Evolutionary conservation across 2,329 filamentous ascomycete genomes (phyloP), one percentile per base, ranked within the genome.

Genomic region (Penicillium sp.): DNA sequence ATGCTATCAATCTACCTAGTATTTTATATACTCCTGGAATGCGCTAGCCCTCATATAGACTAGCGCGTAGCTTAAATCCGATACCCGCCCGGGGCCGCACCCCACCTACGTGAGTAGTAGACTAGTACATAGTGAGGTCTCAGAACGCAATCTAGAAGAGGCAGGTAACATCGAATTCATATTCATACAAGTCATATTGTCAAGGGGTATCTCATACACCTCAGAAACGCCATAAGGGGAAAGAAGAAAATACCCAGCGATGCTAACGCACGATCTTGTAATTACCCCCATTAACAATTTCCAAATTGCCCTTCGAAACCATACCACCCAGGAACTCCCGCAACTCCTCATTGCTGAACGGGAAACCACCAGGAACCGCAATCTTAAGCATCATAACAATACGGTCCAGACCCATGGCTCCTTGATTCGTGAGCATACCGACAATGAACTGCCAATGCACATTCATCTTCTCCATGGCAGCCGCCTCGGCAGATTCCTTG

Each of bases 381-480:
- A 97, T 92, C 72, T 89, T 89, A 78, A 99, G 79, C 89, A 97
- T 96, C 86, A 91, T 95, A 8, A 84, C 80, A 57, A 99, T 95
- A 66, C 90, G 82, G 47, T 78, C 78, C 51, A 91, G 74, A 42
- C 88, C 85, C 88, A 96, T 93, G 25, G 86, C 82, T 14, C 86
- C 86, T 60, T 89, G 87, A 69, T 96, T 96, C 54, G 89, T 96
- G 70, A 99, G 75, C 93, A 99, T 97, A 43, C 89, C 89, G 49
- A 90, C 77, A 50, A 99, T 90, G 67, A 95, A 97, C 63, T 91
- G 87, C 82, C 88, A 89, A 70, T 96, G 95, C 33, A 95, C 80
- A 36, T 79, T 76, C 68, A 81, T 82, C 62, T 83, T 83, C 66
- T 88, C 86, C 56, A 82, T 78, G 18, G 86, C 79, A 28, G 87